Evolutionary conservation across 2,329 filamentous ascomycete genomes (phyloP).

Genomic region (Davidsoniella neocaledoniae): DNA sequence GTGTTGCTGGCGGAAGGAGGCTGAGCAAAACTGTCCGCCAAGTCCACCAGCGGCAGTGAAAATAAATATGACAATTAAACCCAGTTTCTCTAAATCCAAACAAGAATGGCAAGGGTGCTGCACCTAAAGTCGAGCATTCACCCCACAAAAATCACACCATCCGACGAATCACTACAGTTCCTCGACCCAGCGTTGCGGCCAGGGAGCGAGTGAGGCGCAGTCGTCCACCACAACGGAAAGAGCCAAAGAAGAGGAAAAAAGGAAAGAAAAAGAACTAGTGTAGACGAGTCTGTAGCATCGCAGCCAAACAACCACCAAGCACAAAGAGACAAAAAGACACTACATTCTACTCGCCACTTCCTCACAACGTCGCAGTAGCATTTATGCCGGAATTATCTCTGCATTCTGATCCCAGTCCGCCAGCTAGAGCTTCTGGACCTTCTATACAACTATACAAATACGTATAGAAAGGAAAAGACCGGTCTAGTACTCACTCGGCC

Average conservation of each 20-base stretch:
- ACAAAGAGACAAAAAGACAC: too few species aligned
- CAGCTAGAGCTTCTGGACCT: too few species aligned
- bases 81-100: background rate
- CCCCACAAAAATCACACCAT: background rate
- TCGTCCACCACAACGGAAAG: slow-evolving; percentile 4
- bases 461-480: too few species aligned
- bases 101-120: background rate
- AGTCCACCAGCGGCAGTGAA: background rate
- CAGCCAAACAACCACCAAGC: too few species aligned
- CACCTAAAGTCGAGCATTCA: background rate
- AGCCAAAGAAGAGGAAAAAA: background rate
- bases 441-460: too few species aligned
- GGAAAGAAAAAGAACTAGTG: background rate
- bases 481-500: too few species aligned
- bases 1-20: too few species aligned
- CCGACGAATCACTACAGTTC: background rate
- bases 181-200: background rate
- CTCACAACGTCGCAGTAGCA: too few species aligned
- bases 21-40: background rate
- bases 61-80: background rate
- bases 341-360: too few species aligned
- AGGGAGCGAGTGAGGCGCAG: slow-evolving; percentile 5
- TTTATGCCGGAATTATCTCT: too few species aligned
- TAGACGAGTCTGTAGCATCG: too few species aligned
- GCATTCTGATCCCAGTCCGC: too few species aligned